A percentile compares a stretch with the other conserved stretches of the same genome.
Conservation (phyloP, 148 eudicot genomes). For the Amaranthus palmeri region DNA sequence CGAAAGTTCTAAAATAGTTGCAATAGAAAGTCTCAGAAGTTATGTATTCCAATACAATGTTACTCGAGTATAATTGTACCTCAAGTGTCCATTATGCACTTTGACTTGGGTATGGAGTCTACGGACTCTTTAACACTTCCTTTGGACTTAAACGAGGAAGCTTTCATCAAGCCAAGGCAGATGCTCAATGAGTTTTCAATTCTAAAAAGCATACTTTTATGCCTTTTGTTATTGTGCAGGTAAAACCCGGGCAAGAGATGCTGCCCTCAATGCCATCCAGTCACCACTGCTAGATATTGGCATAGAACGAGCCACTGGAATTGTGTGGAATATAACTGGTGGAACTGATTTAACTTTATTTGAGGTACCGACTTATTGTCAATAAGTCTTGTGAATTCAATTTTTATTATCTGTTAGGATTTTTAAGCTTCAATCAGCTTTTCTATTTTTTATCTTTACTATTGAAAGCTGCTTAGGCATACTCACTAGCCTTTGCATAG, state of each 20-base stretch:
- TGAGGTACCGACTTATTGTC: slow-evolving; percentile 54
- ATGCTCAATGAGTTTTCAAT: no score
- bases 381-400: slow-evolving; percentile 1
- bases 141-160: no score
- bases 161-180: no score
- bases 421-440: background rate
- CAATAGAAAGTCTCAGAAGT: no score
- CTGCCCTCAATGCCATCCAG: slow-evolving; percentile 96
- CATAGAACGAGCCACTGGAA: slow-evolving; percentile 98
- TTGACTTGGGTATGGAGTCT: no score
- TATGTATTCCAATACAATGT: no score
- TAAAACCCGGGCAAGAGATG: slow-evolving; percentile 97
- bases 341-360: slow-evolving; percentile 89
- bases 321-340: slow-evolving; percentile 98
- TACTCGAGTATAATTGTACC: no score
- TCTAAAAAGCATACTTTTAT: background rate
- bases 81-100: no score
- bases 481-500: background rate
- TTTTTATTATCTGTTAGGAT: slow-evolving; percentile 1
- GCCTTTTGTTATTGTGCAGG: slow-evolving; percentile 34
- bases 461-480: background rate
- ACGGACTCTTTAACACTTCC: no score
- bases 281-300: slow-evolving; percentile 96
- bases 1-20: no score
- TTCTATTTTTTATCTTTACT: background rate